Base-by-base conservation (phyloP, 495 filamentous ascomycete genomes). In the Acidiella bohemica region DNA sequence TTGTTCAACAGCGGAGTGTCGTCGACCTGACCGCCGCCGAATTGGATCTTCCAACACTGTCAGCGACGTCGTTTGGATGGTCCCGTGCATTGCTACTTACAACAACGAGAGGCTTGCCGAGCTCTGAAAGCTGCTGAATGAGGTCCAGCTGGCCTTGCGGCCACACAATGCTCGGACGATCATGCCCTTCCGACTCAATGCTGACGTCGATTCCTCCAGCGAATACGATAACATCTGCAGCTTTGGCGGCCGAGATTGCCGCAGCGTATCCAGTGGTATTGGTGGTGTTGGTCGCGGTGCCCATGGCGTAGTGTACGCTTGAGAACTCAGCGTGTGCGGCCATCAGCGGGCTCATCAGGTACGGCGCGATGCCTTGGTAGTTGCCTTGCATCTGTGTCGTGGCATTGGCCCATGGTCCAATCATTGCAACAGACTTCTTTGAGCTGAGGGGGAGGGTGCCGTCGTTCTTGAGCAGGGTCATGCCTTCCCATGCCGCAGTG, bases 391-490 rank as follows among this genome's bases (percentile, higher is more conserved):
- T 60, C 32, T 73, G 63, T 3, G 52, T 61, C 0, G 70, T 73
- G 3, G 71, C 68, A 32, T 67, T 68, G 17, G 64, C 70, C 58
- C 68, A 72, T 0, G 66, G 65, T 1, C 72, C 73, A 37, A 77
- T 59, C 4, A 75, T 44, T 8, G 68, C 71, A 11, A 73, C 53
- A 11, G 47, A 62, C 11, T 50, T 55, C 20, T 45, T 46, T 8
- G 47, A 49, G 7, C 46, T 49, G 3, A 73, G 50, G 0, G 71
- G 72, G 3, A 75, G 49, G 16, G 55, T 60, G 17, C 59, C 67
- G 19, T 72, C 67, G 40, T 77, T 77, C 57, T 77, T 74, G 8
- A 75, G 57, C 2, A 75, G 54, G 8, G 70, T 67, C 24, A 71
- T 66, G 0, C 73, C 67, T 42, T 71, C 66, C 12, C 65, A 65